A percentile compares a stretch with the other conserved stretches of the same genome.
These are phyloP conservation scores for Hermanozyma aechmeae DNA, from an alignment of 805 yeast genomes.

Conservation along the genomic window DNA sequence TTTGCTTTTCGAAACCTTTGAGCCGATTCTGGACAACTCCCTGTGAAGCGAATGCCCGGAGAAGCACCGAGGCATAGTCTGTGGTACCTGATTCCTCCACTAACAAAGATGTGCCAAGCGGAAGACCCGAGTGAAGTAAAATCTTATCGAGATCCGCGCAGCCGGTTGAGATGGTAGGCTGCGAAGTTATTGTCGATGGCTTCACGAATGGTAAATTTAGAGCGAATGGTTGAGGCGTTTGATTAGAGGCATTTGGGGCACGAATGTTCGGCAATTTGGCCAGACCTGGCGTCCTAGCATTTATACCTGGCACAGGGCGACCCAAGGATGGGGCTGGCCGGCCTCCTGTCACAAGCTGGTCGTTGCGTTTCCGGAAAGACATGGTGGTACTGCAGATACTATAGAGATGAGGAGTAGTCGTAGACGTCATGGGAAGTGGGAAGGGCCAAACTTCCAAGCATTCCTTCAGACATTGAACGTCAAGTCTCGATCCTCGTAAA, in stretches of 20 bases:
- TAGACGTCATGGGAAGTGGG: too few relatives aligned
- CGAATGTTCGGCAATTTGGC: too few relatives aligned
- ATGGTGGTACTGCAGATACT: too few relatives aligned
- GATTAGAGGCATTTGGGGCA: too few relatives aligned
- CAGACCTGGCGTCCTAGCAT: too few relatives aligned
- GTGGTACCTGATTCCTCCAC: constrained; percentile 84
- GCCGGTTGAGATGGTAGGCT: constrained; percentile 75
- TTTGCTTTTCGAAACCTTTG: constrained; percentile 18
- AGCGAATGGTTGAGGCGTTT: too few relatives aligned
- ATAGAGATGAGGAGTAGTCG: too few relatives aligned
- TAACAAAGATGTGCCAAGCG: constrained; percentile 61
- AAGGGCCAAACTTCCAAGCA: too few relatives aligned
- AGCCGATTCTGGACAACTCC: constrained; percentile 61
- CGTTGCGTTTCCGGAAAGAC: constrained; percentile 56
- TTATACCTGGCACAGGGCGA: constrained; percentile 2
- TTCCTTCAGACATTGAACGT: too few relatives aligned
- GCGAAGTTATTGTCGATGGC: constrained; percentile 72
- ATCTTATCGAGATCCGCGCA: constrained; percentile 64
- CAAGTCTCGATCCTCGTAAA: too few relatives aligned
- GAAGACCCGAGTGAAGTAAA: constrained; percentile 76
- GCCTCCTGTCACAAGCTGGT: constrained; percentile 31
- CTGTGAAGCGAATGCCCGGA: constrained; percentile 66
- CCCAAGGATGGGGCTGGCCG: constrained; percentile 2
- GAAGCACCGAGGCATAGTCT: constrained; percentile 67
- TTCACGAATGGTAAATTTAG: constrained; percentile 34